Conservation (phyloP, 2,329 filamentous ascomycete species). For the Fusarium veterinarium region DNA sequence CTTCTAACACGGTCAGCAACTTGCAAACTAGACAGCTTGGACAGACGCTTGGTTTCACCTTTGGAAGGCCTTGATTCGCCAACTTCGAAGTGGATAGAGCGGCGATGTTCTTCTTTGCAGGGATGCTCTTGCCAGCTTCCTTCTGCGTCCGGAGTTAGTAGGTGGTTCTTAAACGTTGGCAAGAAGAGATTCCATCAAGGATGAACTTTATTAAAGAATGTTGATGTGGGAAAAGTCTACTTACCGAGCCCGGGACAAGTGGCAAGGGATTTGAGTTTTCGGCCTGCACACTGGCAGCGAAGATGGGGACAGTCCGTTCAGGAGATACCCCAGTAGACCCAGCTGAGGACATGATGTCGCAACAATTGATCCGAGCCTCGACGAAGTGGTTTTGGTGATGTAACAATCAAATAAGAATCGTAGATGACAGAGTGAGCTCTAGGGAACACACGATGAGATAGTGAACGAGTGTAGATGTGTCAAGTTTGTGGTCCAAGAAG, state of each 20-base stretch:
- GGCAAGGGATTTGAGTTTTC: conserved; percentile 36
- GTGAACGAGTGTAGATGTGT: conserved; percentile 45
- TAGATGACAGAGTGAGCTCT: conserved; percentile 44
- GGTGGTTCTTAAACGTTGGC: not conserved
- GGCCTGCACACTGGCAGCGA: conserved; percentile 32
- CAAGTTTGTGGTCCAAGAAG: conserved; percentile 31
- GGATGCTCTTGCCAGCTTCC: conserved; percentile 29
- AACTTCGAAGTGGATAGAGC: conserved; percentile 65
- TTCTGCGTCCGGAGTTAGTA: conserved; percentile 26
- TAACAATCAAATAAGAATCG: conserved; percentile 34
- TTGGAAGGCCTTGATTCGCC: conserved; percentile 64
- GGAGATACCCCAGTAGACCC: conserved; percentile 46
- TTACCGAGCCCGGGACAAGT: conserved; percentile 8
- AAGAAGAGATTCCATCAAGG: not conserved
- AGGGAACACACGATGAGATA: conserved; percentile 45
- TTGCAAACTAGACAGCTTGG: not conserved
- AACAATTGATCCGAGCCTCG: conserved; percentile 4
- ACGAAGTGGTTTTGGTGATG: conserved; percentile 14
- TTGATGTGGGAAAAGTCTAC: conserved; percentile 32
- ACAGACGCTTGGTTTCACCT: conserved; percentile 55
- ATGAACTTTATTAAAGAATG: not conserved
- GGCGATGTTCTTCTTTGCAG: conserved; percentile 57
- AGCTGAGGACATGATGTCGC: conserved; percentile 47
- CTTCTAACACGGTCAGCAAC: conserved; percentile 54
- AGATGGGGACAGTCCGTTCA: conserved; percentile 36